Percentiles rank a stretch among this genome's conserved stretches.
These are phyloP conservation scores for Diaporthe velutina DNA, from an alignment of 2,329 filamentous ascomycete genomes.

Conservation along the genomic window DNA sequence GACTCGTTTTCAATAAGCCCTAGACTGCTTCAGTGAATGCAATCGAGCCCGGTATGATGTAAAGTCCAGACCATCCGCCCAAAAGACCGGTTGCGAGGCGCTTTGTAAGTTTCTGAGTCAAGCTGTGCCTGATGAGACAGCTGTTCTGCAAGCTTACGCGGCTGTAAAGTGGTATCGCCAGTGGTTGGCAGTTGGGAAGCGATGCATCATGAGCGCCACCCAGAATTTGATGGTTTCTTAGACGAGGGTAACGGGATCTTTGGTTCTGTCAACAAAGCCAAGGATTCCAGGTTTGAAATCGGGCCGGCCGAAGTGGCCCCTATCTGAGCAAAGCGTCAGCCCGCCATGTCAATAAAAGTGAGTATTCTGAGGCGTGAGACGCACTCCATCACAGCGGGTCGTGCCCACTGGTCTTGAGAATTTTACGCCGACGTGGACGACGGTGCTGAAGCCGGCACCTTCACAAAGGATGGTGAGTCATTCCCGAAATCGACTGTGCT, in stretches of 20 bases:
- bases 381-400: background rate
- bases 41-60: too few relatives aligned
- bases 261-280: background rate
- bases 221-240: background rate
- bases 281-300: background rate
- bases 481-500: background rate
- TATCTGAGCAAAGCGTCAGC: background rate
- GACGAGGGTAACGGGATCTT: background rate
- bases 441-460: background rate
- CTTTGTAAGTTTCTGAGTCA: background rate
- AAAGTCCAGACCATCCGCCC: too few relatives aligned
- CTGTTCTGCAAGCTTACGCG: background rate
- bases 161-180: background rate
- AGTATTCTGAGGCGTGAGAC: background rate
- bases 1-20: background rate
- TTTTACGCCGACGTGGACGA: background rate
- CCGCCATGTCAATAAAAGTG: background rate
- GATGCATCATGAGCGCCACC: background rate
- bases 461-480: background rate
- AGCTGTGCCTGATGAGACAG: background rate
- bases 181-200: background rate
- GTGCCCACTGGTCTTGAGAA: background rate
- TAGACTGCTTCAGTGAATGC: background rate
- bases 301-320: background rate
- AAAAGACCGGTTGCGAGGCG: background rate